Conservation (phyloP, 2,329 filamentous ascomycete genomes). For the Colletotrichum sansevieriae region DNA sequence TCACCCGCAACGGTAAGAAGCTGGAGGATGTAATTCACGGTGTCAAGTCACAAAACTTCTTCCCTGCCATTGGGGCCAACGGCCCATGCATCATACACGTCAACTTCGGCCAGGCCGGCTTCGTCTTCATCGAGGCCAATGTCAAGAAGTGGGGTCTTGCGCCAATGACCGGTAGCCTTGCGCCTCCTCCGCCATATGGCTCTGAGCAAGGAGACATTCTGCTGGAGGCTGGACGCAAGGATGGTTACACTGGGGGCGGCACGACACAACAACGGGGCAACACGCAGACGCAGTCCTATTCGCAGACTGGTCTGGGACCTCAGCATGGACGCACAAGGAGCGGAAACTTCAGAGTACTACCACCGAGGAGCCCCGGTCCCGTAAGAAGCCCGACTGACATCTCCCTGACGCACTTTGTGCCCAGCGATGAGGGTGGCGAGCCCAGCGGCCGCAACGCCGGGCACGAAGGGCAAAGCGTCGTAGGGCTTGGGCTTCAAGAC, state of each 20-base stretch:
- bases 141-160: constrained; percentile 99
- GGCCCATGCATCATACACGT: constrained; percentile 94
- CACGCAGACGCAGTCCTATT: constrained; percentile 57
- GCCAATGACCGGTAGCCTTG: constrained; percentile 93
- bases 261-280: constrained; percentile 60
- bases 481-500: constrained; percentile 65
- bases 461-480: constrained; percentile 48
- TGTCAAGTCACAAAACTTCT: constrained; percentile 95
- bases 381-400: constrained; percentile 95
- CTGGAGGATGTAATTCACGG: constrained; percentile 95
- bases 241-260: constrained; percentile 61
- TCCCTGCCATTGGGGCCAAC: constrained; percentile 96
- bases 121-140: constrained; percentile 99
- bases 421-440: constrained; percentile 78
- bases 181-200: constrained; percentile 95
- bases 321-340: constrained; percentile 81
- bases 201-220: constrained; percentile 97
- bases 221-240: constrained; percentile 84
- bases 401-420: constrained; percentile 87
- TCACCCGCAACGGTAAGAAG: constrained; percentile 98
- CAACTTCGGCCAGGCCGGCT: constrained; percentile 97
- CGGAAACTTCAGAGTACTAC: constrained; percentile 80
- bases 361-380: constrained; percentile 88
- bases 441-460: constrained; percentile 61
- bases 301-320: constrained; percentile 56